Evolutionary conservation across 2,329 filamentous ascomycete genomes (phyloP).

Genomic region (Didymosphaeria variabile): DNA sequence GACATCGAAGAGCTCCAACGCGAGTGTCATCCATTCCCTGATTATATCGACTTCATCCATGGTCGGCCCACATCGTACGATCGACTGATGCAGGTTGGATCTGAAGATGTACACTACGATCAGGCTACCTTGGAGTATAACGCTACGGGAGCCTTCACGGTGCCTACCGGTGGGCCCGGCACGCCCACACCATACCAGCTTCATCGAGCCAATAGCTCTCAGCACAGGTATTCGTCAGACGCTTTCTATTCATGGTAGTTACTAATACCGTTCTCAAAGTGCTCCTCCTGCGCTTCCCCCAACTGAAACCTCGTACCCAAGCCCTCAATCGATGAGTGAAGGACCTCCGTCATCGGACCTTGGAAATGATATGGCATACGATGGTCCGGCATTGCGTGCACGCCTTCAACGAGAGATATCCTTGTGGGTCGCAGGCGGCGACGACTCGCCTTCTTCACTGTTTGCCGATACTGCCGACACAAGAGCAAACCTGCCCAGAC

Average conservation of each 20-base stretch:
- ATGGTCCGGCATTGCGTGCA: not conserved
- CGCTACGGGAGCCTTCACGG: not conserved
- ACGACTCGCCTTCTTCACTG: not conserved
- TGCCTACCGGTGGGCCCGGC: not conserved
- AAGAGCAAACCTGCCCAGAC: not conserved
- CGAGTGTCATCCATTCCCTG: constrained; percentile 15
- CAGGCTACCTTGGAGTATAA: not conserved
- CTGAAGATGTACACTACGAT: no score
- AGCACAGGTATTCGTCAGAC: not conserved
- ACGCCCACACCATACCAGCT: not conserved
- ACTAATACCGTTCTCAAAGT: not conserved
- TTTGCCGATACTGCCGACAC: not conserved
- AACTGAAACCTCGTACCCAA: not conserved
- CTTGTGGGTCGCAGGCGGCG: no score
- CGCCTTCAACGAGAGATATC: not conserved
- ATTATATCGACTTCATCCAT: constrained; percentile 14
- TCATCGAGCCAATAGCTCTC: not conserved
- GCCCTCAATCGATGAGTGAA: not conserved
- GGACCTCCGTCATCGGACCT: not conserved
- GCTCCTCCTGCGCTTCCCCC: not conserved
- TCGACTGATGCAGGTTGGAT: not conserved
- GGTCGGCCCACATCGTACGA: constrained; percentile 7
- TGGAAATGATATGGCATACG: not conserved
- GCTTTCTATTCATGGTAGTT: not conserved
- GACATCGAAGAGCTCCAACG: constrained; percentile 17